Base-by-base conservation (phyloP, 2,329 filamentous ascomycete genomes). In the Cucurbitaria berberidis region DNA sequence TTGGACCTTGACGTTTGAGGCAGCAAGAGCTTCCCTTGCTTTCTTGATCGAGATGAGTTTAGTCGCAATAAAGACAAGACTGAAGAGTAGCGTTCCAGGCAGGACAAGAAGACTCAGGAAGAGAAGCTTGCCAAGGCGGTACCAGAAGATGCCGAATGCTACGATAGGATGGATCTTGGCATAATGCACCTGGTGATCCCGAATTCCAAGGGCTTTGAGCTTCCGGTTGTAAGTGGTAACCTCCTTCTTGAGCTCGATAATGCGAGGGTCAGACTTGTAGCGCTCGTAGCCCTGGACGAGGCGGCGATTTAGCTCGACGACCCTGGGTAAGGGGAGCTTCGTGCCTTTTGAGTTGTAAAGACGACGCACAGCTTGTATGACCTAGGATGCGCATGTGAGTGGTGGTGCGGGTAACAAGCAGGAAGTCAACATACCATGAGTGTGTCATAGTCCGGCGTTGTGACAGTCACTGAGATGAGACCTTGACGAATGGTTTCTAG, bases 331-430 rank as follows among this genome's bases (percentile, higher is more conserved):
- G 6, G 93, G 93, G 32, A 98, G 82, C 75, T 96, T 96, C 79
- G 93, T 96, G 65, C 92, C 91, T 44, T 91, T 95, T 10, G 92
- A 90, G 69, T 96, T 97, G 78, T 99, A 99, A 24, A 99, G 82
- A 44, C 95, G 86, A 57, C 95, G 86, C 6, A 93, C 93, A 32
- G 93, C 93, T 83, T 98, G 95, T 53, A 98, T 96, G 63, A 96
- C 84, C 83, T 86, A 48, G 3, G 1, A 43, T 32, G 16, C 7
- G 5, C 5, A 9, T 47, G 54, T 81, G 59, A 81, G 71, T 27
- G 6, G 2, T 19, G 6, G 19, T 2, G n/a, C 10, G 15, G 27
- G 19, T 10, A 2, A 0, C 6, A 2, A 21, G 18, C 11, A 6
- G 3, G n/a, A 15, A 7, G 19, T 18, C 15, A 3, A 54, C 59